Evolutionary conservation across 305 asterid genomes (phyloP).

Genomic region (Solanum aculeatissimum): DNA sequence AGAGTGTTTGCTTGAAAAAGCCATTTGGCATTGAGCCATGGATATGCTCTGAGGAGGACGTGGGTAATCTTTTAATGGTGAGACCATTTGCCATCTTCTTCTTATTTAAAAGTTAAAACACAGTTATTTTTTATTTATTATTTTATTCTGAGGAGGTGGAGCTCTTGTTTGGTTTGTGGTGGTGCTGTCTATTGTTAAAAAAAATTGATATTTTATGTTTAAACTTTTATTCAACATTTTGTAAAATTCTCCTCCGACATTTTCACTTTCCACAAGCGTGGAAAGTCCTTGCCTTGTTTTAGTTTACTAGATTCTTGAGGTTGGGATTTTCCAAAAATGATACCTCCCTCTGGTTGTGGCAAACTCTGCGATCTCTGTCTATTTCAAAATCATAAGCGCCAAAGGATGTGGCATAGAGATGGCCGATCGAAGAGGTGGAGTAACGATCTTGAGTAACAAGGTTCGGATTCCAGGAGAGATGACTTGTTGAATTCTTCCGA

Average conservation of each 20-base stretch:
- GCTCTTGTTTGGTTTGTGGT: background rate
- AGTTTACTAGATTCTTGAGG: background rate
- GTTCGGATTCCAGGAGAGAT: background rate
- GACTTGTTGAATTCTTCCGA: background rate
- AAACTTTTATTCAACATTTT: background rate
- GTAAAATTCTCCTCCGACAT: background rate
- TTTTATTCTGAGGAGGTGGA: background rate
- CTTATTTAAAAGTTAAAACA: background rate
- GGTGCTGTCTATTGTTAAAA: background rate
- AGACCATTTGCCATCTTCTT: constrained; percentile 16
- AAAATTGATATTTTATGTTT: background rate
- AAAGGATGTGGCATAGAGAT: background rate
- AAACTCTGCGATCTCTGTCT: background rate
- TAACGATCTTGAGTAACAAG: background rate
- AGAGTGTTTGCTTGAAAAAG: constrained; percentile 47
- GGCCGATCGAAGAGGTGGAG: background rate
- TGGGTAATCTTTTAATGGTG: constrained; percentile 86
- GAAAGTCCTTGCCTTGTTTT: background rate
- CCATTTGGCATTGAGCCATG: constrained; percentile 72
- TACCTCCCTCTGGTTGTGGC: background rate
- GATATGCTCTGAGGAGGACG: constrained; percentile 63
- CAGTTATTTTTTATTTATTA: background rate
- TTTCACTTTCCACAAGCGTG: background rate
- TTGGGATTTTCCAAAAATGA: background rate
- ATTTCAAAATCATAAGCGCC: background rate